Conservation (phyloP, 495 filamentous ascomycete species). For the Ramalina intermedia region DNA sequence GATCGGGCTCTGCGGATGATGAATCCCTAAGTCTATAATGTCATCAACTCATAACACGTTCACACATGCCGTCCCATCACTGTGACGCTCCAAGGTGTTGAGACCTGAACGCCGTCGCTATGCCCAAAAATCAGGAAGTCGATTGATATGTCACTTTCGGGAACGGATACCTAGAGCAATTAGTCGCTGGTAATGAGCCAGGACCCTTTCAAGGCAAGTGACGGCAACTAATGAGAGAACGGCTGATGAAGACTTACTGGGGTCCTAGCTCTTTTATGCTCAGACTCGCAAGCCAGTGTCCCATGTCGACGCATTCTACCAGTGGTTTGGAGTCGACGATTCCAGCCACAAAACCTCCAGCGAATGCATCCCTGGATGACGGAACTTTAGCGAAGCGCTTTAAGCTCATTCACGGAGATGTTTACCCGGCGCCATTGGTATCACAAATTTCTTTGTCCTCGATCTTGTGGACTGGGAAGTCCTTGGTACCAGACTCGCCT, state of each 20-base stretch:
- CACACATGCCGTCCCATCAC: not conserved
- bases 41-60: slow-evolving; percentile 4
- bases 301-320: slow-evolving; percentile 65
- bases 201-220: not conserved
- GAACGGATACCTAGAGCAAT: slow-evolving; percentile 51
- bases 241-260: slow-evolving; percentile 50
- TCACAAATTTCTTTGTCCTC: slow-evolving; percentile 65
- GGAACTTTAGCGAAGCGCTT: not conserved
- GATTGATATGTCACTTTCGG: slow-evolving; percentile 63
- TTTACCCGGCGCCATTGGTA: slow-evolving; percentile 82
- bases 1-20: slow-evolving; percentile 12
- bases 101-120: slow-evolving; percentile 15
- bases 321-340: slow-evolving; percentile 71
- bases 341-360: slow-evolving; percentile 82
- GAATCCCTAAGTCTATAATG: slow-evolving; percentile 5
- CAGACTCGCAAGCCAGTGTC: slow-evolving; percentile 85
- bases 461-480: slow-evolving; percentile 69
- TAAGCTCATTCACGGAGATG: slow-evolving; percentile 11
- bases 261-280: slow-evolving; percentile 90
- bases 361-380: slow-evolving; percentile 67
- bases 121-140: slow-evolving; percentile 6
- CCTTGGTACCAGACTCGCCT: slow-evolving; percentile 53
- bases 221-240: not conserved
- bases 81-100: slow-evolving; percentile 18
- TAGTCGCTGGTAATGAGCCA: slow-evolving; percentile 1